Evolutionary conservation across 2,329 filamentous ascomycete species (phyloP).

Genomic region (Aspergillus aculeatinus): DNA sequence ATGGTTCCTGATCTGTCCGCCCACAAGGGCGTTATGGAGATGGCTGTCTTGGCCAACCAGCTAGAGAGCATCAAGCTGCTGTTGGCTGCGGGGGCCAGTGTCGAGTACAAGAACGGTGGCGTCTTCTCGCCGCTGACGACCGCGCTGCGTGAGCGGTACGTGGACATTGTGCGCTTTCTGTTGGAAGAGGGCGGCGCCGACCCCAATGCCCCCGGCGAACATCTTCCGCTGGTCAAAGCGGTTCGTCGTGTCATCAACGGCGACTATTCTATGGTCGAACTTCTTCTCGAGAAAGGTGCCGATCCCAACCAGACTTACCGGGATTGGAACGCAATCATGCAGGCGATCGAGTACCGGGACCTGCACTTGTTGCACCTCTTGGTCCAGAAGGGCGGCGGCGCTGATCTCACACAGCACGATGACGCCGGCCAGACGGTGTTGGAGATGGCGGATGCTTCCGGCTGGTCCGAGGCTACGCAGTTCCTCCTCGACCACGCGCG

Average conservation of each 20-base stretch:
- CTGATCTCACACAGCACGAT: constrained; percentile 55
- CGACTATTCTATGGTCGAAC: constrained; percentile 61
- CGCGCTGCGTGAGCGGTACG: constrained; percentile 63
- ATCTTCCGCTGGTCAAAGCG: constrained; percentile 69
- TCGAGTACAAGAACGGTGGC: constrained; percentile 70
- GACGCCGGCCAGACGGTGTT: constrained; percentile 56
- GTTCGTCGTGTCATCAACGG: constrained; percentile 58
- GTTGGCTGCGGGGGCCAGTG: constrained; percentile 62
- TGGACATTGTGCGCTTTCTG: constrained; percentile 61
- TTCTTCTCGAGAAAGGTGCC: constrained; percentile 63
- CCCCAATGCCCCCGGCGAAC: constrained; percentile 67
- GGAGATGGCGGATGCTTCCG: constrained; percentile 59
- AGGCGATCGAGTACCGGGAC: constrained; percentile 65
- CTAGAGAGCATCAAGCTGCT: constrained; percentile 67
- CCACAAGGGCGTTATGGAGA: constrained; percentile 64
- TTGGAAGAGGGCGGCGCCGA: constrained; percentile 63
- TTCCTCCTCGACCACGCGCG: constrained; percentile 39
- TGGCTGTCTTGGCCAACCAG: constrained; percentile 66
- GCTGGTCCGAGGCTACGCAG: constrained; percentile 58
- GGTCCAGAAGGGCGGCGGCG: constrained; percentile 47
- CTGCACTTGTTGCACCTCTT: constrained; percentile 54
- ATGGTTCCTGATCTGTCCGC: constrained; percentile 40
- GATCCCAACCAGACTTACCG: constrained; percentile 68
- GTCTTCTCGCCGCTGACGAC: constrained; percentile 70
- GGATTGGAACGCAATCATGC: constrained; percentile 65